phyloP scores from a whole-genome alignment of 106 monocot species.

The Phalaenopsis aphrodite region DNA sequence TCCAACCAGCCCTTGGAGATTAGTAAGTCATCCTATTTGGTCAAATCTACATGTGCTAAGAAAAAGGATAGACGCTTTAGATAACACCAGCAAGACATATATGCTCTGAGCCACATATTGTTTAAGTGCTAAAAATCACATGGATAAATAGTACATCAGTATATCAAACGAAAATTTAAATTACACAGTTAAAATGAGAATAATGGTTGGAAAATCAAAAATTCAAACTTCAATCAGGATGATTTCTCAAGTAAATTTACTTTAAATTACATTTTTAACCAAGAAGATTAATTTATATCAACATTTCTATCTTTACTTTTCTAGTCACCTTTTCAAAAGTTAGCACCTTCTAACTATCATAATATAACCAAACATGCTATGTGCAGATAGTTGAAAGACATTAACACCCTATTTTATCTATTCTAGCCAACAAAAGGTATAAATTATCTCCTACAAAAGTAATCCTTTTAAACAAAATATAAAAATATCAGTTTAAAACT shows the following conservation, averaged over 20 bases:
- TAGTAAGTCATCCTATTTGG: too few relatives aligned
- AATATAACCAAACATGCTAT: not conserved
- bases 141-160: not conserved
- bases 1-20: too few relatives aligned
- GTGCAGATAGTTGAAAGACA: not conserved
- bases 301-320: not conserved
- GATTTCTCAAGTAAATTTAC: slow-evolving; percentile 1
- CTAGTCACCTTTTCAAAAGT: not conserved
- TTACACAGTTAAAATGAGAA: too few relatives aligned
- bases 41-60: too few relatives aligned
- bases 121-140: not conserved
- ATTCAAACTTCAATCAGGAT: not conserved
- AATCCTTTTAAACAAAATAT: not conserved
- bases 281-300: not conserved
- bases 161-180: not conserved
- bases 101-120: too few relatives aligned
- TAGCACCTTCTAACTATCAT: not conserved
- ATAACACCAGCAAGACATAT: too few relatives aligned
- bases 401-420: not conserved
- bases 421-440: not conserved
- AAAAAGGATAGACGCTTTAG: too few relatives aligned
- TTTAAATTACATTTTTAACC: not conserved
- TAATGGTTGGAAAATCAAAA: not conserved
- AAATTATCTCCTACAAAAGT: not conserved
- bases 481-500: not conserved